phyloP scores from a whole-genome alignment of 441 rosid genomes.

The Brassica balearica region DNA sequence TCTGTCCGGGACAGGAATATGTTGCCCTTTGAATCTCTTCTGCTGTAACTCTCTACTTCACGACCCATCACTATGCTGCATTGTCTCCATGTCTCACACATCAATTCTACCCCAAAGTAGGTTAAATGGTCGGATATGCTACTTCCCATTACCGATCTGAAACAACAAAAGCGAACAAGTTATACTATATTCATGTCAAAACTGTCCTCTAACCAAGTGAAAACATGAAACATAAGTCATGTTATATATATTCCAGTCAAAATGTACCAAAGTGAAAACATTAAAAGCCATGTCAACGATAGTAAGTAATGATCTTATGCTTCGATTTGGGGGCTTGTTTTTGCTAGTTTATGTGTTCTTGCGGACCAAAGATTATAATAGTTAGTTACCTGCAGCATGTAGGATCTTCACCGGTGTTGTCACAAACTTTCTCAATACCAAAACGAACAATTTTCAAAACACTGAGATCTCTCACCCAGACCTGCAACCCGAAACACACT shows the following conservation, averaged over 20 bases:
- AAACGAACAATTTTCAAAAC: constrained; percentile 59
- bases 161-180: constrained; percentile 3
- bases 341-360: constrained; percentile 5
- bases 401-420: constrained; percentile 91
- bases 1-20: constrained; percentile 50
- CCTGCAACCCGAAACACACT: constrained; percentile 48
- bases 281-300: background rate
- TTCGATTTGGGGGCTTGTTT: background rate
- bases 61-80: constrained; percentile 73
- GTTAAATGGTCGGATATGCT: constrained; percentile 75
- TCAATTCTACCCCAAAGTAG: constrained; percentile 73
- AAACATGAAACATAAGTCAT: background rate
- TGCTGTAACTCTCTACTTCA: constrained; percentile 44
- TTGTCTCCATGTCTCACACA: constrained; percentile 58
- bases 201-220: background rate
- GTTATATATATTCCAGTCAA: no score
- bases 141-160: constrained; percentile 76
- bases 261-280: no score
- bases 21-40: constrained; percentile 65
- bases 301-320: background rate
- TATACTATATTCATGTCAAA: constrained; percentile 7
- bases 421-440: constrained; percentile 76
- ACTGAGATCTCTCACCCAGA: constrained; percentile 77
- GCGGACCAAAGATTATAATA: background rate
- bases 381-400: constrained; percentile 70